Conservation (phyloP, 257 asterid species). For the Coffea canephora region DNA sequence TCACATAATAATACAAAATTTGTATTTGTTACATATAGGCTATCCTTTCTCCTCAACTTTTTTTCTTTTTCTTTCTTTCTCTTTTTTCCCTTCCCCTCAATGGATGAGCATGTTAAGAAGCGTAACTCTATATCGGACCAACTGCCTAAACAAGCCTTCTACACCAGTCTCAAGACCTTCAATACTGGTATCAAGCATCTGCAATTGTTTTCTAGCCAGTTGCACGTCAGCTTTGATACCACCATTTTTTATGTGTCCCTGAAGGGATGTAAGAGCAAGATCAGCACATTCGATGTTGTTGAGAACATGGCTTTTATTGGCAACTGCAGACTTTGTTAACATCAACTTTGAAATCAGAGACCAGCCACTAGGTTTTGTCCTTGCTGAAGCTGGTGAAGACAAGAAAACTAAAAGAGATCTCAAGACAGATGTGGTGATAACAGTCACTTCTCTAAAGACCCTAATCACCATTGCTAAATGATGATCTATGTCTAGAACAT, state of each 20-base stretch:
- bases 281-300: slow-evolving; percentile 46
- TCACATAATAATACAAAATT: not conserved
- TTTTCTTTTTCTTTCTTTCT: not conserved
- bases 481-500: slow-evolving; percentile 17
- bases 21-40: not conserved
- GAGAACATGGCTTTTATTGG: slow-evolving; percentile 6
- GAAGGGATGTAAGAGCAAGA: slow-evolving; percentile 32
- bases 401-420: slow-evolving; percentile 40
- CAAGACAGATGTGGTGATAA: slow-evolving; percentile 30
- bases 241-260: slow-evolving; percentile 20
- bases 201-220: slow-evolving; percentile 33
- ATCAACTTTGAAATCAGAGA: slow-evolving; percentile 35
- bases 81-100: not conserved
- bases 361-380: slow-evolving; percentile 30
- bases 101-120: slow-evolving; percentile 32
- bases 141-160: slow-evolving; percentile 32
- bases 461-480: slow-evolving; percentile 14
- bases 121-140: slow-evolving; percentile 33
- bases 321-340: slow-evolving; percentile 26
- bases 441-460: slow-evolving; percentile 35
- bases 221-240: slow-evolving; percentile 32
- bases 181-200: slow-evolving; percentile 28
- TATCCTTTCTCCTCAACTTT: not conserved
- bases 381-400: slow-evolving; percentile 42
- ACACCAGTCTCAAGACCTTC: slow-evolving; percentile 31